These are phyloP conservation scores for Dimargaris xerosporica DNA, from an alignment of 192 early-diverging fungal species.

Conservation along the genomic window DNA sequence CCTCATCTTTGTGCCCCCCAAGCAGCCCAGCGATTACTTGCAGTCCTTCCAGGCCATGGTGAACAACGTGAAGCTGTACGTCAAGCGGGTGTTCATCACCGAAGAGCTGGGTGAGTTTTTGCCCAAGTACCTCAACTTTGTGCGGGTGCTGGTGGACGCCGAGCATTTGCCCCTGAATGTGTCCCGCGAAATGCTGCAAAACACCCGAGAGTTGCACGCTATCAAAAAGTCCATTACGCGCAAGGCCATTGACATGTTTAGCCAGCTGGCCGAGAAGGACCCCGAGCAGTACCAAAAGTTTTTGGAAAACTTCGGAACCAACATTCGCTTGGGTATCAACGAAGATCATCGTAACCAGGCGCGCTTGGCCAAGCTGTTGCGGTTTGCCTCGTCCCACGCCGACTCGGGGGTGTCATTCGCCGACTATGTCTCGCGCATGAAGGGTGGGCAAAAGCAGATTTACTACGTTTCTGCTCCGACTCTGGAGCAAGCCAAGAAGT, in stretches of 20 bases:
- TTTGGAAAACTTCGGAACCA: conserved; percentile 53
- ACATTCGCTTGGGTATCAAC: conserved; percentile 79
- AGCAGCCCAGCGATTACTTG: conserved; percentile 34
- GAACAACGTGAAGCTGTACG: conserved; percentile 82
- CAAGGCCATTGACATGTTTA: conserved; percentile 80
- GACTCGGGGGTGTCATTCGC: conserved; percentile 32
- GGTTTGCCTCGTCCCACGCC: conserved; percentile 55
- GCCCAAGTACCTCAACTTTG: conserved; percentile 82
- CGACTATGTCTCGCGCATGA: conserved; percentile 79
- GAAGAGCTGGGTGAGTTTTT: conserved; percentile 76
- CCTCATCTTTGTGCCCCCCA: conserved; percentile 70
- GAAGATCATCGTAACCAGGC: conserved; percentile 57
- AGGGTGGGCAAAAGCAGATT: conserved; percentile 77
- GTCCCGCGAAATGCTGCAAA: conserved; percentile 93
- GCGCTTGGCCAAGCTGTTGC: conserved; percentile 67
- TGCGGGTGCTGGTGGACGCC: conserved; percentile 87
- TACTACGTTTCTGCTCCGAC: conserved; percentile 67
- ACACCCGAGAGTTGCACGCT: conserved; percentile 57
- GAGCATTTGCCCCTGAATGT: conserved; percentile 97
- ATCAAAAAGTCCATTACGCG: conserved; percentile 81
- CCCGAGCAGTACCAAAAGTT: conserved; percentile 52
- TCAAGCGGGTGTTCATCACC: conserved; percentile 92
- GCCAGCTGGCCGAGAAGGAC: conserved; percentile 42
- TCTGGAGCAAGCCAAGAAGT: conserved; percentile 51
- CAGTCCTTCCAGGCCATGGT: conserved; percentile 29